Conservation (phyloP, 805 yeast genomes). For the Candida peoriensis region DNA sequence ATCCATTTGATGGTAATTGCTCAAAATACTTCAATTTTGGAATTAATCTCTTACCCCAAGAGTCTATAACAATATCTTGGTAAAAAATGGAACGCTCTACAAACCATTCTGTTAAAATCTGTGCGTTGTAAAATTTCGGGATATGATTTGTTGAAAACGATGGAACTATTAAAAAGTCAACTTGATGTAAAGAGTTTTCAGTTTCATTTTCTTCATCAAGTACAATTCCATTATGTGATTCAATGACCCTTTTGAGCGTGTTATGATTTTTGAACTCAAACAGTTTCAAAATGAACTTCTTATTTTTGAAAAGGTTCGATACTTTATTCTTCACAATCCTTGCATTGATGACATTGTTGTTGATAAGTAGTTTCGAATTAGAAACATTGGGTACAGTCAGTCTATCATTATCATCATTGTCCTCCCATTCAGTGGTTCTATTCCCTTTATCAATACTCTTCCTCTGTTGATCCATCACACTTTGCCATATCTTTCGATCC, state of each 20-base stretch:
- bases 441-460: constrained; percentile 2
- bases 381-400: neutral
- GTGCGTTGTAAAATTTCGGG: constrained; percentile 16
- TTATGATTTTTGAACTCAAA: constrained; percentile 34
- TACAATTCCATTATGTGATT: constrained; percentile 40
- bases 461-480: constrained; percentile 26
- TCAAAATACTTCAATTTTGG: constrained; percentile 9
- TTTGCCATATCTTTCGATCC: constrained; percentile 37
- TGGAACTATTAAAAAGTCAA: constrained; percentile 17
- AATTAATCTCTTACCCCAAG: constrained; percentile 55
- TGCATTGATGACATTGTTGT: too few species aligned
- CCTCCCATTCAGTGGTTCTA: constrained; percentile 21
- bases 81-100: constrained; percentile 69
- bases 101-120: constrained; percentile 71
- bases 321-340: neutral
- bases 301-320: constrained; percentile 35
- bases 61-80: constrained; percentile 42
- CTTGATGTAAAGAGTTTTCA: too few species aligned
- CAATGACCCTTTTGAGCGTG: constrained; percentile 37
- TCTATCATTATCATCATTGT: constrained; percentile 6
- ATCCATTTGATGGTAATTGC: constrained; percentile 5
- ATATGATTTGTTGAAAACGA: constrained; percentile 13
- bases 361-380: neutral
- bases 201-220: constrained; percentile 1
- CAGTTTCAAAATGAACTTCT: constrained; percentile 38